Conservation (phyloP, 2,329 filamentous ascomycete genomes). For the Cordyceps cateniannulata region DNA sequence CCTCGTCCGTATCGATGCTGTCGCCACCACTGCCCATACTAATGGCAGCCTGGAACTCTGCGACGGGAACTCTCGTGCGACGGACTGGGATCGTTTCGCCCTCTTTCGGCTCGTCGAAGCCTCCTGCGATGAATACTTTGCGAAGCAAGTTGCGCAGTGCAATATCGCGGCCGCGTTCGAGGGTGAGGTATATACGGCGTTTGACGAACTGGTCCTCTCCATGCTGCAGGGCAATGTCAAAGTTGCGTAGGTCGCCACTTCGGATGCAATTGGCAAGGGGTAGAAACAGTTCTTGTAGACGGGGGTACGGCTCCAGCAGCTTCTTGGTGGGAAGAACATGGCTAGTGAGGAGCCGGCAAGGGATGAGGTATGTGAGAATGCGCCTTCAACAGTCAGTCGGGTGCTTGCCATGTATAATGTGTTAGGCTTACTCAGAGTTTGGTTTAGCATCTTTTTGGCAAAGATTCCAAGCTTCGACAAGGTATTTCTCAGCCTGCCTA, state of each 20-base stretch:
- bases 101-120: slow-evolving; percentile 72
- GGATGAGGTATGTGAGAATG: slow-evolving; percentile 91
- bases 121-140: slow-evolving; percentile 82
- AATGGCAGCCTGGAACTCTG: slow-evolving; percentile 80
- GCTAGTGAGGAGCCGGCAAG: slow-evolving; percentile 82
- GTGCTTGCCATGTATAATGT: background rate
- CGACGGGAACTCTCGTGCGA: slow-evolving; percentile 71
- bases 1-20: slow-evolving; percentile 77
- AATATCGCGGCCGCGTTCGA: slow-evolving; percentile 88
- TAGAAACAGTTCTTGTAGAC: slow-evolving; percentile 69
- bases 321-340: slow-evolving; percentile 71
- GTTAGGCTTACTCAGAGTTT: slow-evolving; percentile 69
- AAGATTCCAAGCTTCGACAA: slow-evolving; percentile 74
- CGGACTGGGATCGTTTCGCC: slow-evolving; percentile 55
- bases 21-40: slow-evolving; percentile 62
- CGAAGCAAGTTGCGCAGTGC: slow-evolving; percentile 85
- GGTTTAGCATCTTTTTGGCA: slow-evolving; percentile 66
- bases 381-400: slow-evolving; percentile 47
- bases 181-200: slow-evolving; percentile 85
- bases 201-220: slow-evolving; percentile 92
- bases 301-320: slow-evolving; percentile 69
- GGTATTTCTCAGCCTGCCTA: slow-evolving; percentile 65
- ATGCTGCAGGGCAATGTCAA: slow-evolving; percentile 72
- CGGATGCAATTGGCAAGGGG: slow-evolving; percentile 76
- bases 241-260: slow-evolving; percentile 72